A percentile compares a stretch with the other conserved stretches of the same genome.
These are phyloP conservation scores for Sodiomyces alkalinus DNA, from an alignment of 2,329 filamentous ascomycete species.

Conservation along the genomic window DNA sequence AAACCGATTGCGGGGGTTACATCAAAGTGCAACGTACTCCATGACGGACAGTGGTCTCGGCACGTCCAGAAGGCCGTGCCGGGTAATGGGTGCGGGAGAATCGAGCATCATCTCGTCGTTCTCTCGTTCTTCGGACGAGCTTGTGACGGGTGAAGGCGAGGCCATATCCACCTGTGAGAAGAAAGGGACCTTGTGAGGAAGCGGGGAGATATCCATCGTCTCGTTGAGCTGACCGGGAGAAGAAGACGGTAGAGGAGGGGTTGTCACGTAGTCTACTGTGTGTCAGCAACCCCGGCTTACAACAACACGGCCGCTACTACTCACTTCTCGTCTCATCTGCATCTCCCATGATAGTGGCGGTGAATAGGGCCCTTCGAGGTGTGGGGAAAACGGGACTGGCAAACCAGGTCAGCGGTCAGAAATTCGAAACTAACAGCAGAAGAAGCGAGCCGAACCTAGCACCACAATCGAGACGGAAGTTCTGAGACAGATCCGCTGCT, in stretches of 20 bases:
- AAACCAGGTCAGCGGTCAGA: not conserved
- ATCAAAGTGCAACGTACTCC: constrained; percentile 30
- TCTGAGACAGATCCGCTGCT: constrained; percentile 88
- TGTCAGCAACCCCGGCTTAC: constrained; percentile 9
- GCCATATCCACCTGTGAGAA: constrained; percentile 48
- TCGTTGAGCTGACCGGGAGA: constrained; percentile 61
- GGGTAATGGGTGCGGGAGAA: constrained; percentile 35
- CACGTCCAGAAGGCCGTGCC: constrained; percentile 31
- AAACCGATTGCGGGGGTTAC: constrained; percentile 1
- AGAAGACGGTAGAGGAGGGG: constrained; percentile 69
- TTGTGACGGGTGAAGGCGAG: constrained; percentile 53
- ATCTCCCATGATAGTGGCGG: constrained; percentile 49
- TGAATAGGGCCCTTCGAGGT: constrained; percentile 73
- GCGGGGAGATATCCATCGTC: constrained; percentile 83
- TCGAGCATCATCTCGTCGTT: constrained; percentile 39
- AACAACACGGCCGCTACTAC: not conserved
- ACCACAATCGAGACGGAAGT: constrained; percentile 79
- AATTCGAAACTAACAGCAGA: constrained; percentile 9
- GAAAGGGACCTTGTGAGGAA: constrained; percentile 73
- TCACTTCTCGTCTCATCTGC: constrained; percentile 3
- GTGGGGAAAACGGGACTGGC: constrained; percentile 66
- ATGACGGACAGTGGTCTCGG: constrained; percentile 26
- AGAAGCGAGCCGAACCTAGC: constrained; percentile 49
- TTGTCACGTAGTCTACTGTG: constrained; percentile 55
- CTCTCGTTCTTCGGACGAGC: constrained; percentile 22